These are phyloP conservation scores for Nigrospora sphaerica DNA, from an alignment of 2,329 filamentous ascomycete species.

Conservation along the genomic window DNA sequence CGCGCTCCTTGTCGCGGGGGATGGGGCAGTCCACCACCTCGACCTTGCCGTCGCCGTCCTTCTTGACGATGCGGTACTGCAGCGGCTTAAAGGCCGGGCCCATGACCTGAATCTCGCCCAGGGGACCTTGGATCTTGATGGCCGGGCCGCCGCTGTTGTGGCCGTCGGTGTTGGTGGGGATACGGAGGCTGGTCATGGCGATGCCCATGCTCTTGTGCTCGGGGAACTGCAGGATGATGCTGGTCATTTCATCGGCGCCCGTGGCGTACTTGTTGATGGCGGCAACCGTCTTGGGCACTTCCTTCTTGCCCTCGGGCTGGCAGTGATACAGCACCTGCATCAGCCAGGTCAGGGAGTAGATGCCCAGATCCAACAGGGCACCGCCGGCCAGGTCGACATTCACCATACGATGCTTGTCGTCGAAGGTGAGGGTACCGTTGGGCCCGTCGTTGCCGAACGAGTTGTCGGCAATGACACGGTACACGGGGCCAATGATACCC, in stretches of 20 bases:
- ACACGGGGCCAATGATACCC: slow-evolving; percentile 52
- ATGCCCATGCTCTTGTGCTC: slow-evolving; percentile 62
- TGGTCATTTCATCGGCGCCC: slow-evolving; percentile 72
- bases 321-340: slow-evolving; percentile 85
- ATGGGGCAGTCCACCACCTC: slow-evolving; percentile 48
- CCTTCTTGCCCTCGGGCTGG: slow-evolving; percentile 59
- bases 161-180: slow-evolving; percentile 54
- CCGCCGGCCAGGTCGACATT: slow-evolving; percentile 79
- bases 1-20: slow-evolving; percentile 39
- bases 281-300: slow-evolving; percentile 60
- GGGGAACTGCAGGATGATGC: slow-evolving; percentile 71
- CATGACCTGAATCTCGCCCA: slow-evolving; percentile 76
- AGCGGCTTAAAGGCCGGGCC: slow-evolving; percentile 64
- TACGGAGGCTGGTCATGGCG: slow-evolving; percentile 58
- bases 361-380: slow-evolving; percentile 74
- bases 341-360: slow-evolving; percentile 86
- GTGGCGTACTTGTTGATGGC: slow-evolving; percentile 68
- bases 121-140: slow-evolving; percentile 73
- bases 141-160: slow-evolving; percentile 54
- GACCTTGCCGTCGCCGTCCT: slow-evolving; percentile 36
- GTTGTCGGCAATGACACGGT: slow-evolving; percentile 52
- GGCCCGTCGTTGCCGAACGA: slow-evolving; percentile 53
- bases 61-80: slow-evolving; percentile 56
- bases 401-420: slow-evolving; percentile 66
- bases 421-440: slow-evolving; percentile 49